phyloP scores from a whole-genome alignment of 768 basidiomycete genomes.

The Pleurotus eryngii region DNA sequence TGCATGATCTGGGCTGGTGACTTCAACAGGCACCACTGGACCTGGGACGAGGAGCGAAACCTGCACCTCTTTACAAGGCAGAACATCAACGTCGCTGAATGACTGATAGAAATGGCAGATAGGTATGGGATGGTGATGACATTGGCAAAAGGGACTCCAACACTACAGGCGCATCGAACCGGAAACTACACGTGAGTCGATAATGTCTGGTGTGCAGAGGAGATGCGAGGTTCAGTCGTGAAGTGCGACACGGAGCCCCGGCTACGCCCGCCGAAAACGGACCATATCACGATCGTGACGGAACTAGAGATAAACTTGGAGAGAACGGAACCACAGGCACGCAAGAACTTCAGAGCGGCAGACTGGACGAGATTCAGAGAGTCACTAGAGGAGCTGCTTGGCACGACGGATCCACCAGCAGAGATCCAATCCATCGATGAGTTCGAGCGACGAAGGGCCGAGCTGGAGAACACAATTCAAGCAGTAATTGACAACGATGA shows the following conservation, averaged over 20 bases:
- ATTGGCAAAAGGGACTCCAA: constrained; percentile 23
- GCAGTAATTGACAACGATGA: constrained; percentile 2
- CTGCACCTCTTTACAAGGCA: constrained; percentile 18
- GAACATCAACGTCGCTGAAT: constrained; percentile 6
- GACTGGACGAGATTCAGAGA: constrained; percentile 21
- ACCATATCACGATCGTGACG: constrained; percentile 31
- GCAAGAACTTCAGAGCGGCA: constrained; percentile 16
- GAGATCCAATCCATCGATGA: not conserved
- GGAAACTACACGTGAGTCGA: no score
- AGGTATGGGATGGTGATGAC: constrained; percentile 22
- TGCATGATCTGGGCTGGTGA: constrained; percentile 26
- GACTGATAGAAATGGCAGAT: constrained; percentile 11
- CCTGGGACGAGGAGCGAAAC: constrained; percentile 33
- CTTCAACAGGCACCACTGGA: constrained; percentile 37
- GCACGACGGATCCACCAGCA: not conserved
- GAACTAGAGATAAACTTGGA: constrained; percentile 15
- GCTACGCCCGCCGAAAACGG: constrained; percentile 15
- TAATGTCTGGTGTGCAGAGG: constrained; percentile 15
- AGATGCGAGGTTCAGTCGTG: constrained; percentile 13
- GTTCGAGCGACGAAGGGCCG: not conserved
- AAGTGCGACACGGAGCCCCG: constrained; percentile 19
- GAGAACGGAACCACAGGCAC: not conserved
- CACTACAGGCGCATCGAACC: no score
- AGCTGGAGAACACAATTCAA: constrained; percentile 8
- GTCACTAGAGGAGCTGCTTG: constrained; percentile 3